Conservation (phyloP, 169 alveolate genomes). For the Plasmodium chabaudi region DNA sequence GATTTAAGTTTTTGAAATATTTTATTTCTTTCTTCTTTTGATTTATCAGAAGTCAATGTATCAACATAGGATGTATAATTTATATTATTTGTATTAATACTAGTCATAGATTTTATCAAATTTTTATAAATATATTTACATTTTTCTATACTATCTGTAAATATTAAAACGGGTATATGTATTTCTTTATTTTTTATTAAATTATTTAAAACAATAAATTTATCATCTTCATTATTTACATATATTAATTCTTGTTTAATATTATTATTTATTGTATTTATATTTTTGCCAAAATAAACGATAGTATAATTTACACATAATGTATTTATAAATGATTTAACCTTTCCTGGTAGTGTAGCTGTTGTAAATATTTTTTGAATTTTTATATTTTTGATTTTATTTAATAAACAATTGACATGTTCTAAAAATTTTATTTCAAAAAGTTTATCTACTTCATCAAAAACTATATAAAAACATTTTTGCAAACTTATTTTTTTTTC, state of each 20-base stretch:
- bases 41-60: conserved; percentile 35
- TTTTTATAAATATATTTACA: conserved; percentile 25
- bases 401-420: conserved; percentile 15
- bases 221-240: conserved; percentile 69
- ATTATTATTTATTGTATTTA: conserved; percentile 58
- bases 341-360: conserved; percentile 67
- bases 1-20: conserved; percentile 17
- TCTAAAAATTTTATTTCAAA: conserved; percentile 61
- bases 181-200: conserved; percentile 40
- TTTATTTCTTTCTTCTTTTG: conserved; percentile 55
- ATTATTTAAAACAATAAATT: conserved; percentile 41
- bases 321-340: conserved; percentile 38
- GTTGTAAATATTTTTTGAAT: conserved; percentile 75
- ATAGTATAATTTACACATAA: conserved; percentile 34
- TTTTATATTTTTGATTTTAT: conserved; percentile 35
- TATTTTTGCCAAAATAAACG: conserved; percentile 63
- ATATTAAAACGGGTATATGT: conserved; percentile 62
- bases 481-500: conserved; percentile 40
- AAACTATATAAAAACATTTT: conserved; percentile 52
- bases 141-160: conserved; percentile 42
- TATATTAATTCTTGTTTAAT: conserved; percentile 66
- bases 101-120: not conserved
- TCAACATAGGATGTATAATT: conserved; percentile 2
- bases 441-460: conserved; percentile 74
- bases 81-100: not conserved